Evolutionary conservation across 2,329 filamentous ascomycete genomes (phyloP), one percentile per base, ranked within the genome.

Genomic region (Dactylonectria macrodidyma): DNA sequence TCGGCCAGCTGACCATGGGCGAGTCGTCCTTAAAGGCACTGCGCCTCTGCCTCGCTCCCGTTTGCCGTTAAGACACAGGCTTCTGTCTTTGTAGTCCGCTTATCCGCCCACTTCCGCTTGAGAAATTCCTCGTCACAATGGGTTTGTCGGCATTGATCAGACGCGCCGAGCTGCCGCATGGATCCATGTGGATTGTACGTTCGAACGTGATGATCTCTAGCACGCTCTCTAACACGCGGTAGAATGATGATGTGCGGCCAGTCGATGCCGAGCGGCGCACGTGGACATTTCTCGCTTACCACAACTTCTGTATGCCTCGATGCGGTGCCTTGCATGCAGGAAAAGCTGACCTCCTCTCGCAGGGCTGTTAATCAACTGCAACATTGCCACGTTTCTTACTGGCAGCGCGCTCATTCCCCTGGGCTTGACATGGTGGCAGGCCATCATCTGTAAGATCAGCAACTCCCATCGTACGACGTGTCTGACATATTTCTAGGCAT

Each of bases 161-260:
- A 38, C 73, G 73, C 58, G 69, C 71, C 46, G 74, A 77, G 64
- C 67, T 81, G 57, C 75, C 78, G 24, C 74, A 74, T 51, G 78
- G 78, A 26, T 79, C 78, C 8, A 73, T 72, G 66, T 80, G 78
- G 71, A 80, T 81, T 50, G 78, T 81, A 70, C 55, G 77, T 62
- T 33, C 5, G 26, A 36, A 46, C 9, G 12, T 19, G 11, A 50
- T 34, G 33, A n/a, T 26, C 55, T 48, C 57, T 54, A n/a, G 22
- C 24, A 26, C 19, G 19, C 10, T n/a, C 41, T 59, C 59, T 64
- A 59, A 71, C 54, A 3, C 14, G 19, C 7, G 22, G 16, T 47
- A 82, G 81, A 87, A 87, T 72, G 81, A 87, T 68, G 85, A 88
- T 71, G 84, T 87, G 63, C 83, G 84, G 3, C 86, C 85, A 10